Base-by-base conservation (phyloP, 495 filamentous ascomycete genomes). In the Aspergillus diversus region DNA sequence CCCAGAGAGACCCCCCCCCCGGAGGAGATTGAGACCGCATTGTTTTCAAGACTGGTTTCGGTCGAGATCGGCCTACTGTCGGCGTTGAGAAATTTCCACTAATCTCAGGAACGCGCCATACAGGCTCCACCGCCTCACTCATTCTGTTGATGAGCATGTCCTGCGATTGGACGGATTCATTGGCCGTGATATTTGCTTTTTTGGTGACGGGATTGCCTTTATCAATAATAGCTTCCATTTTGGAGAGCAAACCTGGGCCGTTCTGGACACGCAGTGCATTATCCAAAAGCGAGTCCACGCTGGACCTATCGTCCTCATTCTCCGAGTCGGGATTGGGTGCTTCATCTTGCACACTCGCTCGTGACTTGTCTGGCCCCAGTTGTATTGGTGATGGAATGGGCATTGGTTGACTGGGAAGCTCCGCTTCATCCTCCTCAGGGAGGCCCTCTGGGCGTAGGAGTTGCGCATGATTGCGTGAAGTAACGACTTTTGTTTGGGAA, bases 51-150 rank as follows among this genome's bases (percentile, higher is more conserved):
- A 65, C 11, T 42, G 65, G 37, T 32, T 67, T 69, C 5, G 60
- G 53, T 32, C 50, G 63, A 33, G 69, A 51, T 57, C 62, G 68
- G 47, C 69, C 66, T 8, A 61, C 55, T 21, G 66, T 69, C 17
- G 79, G 79, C 11, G 77, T 80, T 53, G 71, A 71, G 51, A 79
- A 74, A 6, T 65, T 57, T 31, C 43, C 56, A 52, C 71, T 69
- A 53, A 81, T 69, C 11, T 80, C 77, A 63, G 79, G 79, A 59
- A 75, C 75, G 52, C 69, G 72, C 79, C 79, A 80, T 61, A 68
- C 57, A 5, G 70, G 69, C 46, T 76, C 73, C 56, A 67, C 66
- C 42, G 65, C 52, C 47, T 64, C 57, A 48, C 59, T 49, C 49
- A 63, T 43, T 15, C 43, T 53, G 33, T 27, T 32, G 39, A 37